These are phyloP conservation scores for Pseudofabraea citricarpa DNA, from an alignment of 2,329 filamentous ascomycete genomes.

Conservation along the genomic window DNA sequence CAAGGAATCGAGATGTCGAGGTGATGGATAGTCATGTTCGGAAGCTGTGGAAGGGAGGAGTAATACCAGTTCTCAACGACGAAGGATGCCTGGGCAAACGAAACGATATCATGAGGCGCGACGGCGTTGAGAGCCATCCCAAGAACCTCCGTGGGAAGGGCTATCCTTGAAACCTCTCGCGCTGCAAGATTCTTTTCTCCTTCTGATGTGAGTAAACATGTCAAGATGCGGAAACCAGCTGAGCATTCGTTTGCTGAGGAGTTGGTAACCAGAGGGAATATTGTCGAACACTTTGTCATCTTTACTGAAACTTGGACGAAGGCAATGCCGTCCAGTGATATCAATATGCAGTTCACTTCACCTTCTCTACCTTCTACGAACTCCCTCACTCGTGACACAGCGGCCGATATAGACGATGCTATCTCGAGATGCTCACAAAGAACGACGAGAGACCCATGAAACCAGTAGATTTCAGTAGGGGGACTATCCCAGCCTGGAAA, in stretches of 20 bases:
- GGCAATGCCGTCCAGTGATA: slow-evolving; percentile 4
- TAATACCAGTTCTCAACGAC: slow-evolving; percentile 4
- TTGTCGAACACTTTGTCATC: slow-evolving; percentile 3
- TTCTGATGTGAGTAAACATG: slow-evolving; percentile 4
- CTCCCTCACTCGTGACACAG: slow-evolving; percentile 5
- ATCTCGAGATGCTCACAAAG: slow-evolving; percentile 7
- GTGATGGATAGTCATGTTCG: slow-evolving; percentile 3
- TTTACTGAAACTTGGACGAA: slow-evolving; percentile 6
- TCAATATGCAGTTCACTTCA: slow-evolving; percentile 2
- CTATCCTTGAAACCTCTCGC: slow-evolving; percentile 3
- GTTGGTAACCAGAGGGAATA: slow-evolving; percentile 5
- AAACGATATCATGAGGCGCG: slow-evolving; percentile 4
- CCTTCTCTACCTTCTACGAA: slow-evolving; percentile 5
- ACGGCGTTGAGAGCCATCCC: slow-evolving; percentile 3
- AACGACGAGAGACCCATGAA: slow-evolving; percentile 8
- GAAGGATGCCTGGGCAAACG: slow-evolving; percentile 5
- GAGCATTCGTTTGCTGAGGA: slow-evolving; percentile 4
- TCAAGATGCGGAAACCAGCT: slow-evolving; percentile 5
- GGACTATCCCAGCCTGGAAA: slow-evolving; percentile 6
- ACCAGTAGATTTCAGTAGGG: slow-evolving; percentile 8
- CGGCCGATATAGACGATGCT: slow-evolving; percentile 7
- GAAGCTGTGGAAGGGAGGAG: slow-evolving; percentile 5
- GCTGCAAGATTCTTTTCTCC: slow-evolving; percentile 2
- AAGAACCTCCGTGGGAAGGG: slow-evolving; percentile 4
- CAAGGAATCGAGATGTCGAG: slow-evolving; percentile 5